Conservation (phyloP, 202 grass and related monocot species). For the Bolboschoenoplectus hybrid region DNA sequence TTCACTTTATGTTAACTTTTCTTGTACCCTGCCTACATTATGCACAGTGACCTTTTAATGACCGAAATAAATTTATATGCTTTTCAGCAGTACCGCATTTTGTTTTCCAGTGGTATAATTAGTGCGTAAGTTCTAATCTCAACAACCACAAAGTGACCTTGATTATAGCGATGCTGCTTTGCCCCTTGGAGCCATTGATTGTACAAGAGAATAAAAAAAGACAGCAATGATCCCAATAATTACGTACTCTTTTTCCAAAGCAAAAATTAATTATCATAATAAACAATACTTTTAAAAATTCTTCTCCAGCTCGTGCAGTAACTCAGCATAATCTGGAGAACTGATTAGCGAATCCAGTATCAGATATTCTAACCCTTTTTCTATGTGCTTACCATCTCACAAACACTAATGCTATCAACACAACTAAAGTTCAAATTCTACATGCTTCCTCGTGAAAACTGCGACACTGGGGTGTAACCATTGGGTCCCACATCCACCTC, state of each 20-base stretch:
- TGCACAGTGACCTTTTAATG: background rate
- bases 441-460: background rate
- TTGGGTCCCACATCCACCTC: constrained; percentile 47
- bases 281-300: background rate
- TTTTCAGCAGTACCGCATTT: background rate
- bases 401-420: background rate
- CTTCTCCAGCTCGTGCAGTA: background rate
- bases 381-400: background rate
- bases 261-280: constrained; percentile 6
- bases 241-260: background rate
- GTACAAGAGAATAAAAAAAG: background rate
- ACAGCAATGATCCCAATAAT: background rate
- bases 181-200: background rate
- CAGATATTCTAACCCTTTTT: background rate
- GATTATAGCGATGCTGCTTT: background rate
- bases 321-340: background rate
- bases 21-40: constrained; percentile 1
- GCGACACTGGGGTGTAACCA: constrained; percentile 53
- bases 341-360: background rate
- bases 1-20: background rate
- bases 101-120: background rate
- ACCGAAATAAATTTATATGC: background rate
- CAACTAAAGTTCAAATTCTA: background rate
- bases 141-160: background rate
- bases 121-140: background rate